These are phyloP conservation scores for Aspergillus indologenus DNA, from an alignment of 495 filamentous ascomycete species.

Conservation along the genomic window DNA sequence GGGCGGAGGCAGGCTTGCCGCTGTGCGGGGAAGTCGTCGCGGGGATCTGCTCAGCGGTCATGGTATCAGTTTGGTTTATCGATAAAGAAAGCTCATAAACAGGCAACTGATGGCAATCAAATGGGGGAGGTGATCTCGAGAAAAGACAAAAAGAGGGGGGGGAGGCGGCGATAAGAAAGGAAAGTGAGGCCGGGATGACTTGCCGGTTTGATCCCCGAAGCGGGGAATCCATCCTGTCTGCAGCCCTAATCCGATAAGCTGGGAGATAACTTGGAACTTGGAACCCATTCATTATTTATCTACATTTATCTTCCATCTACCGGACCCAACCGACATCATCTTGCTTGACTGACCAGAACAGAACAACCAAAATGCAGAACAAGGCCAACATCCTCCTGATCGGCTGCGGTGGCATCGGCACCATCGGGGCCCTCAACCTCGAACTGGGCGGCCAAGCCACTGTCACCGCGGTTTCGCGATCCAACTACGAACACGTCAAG, in stretches of 20 bases:
- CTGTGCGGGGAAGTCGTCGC: not conserved
- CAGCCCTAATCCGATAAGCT: not conserved
- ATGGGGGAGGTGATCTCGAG: not conserved
- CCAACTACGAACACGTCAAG: slow-evolving; percentile 51
- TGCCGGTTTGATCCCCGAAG: not conserved
- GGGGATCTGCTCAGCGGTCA: not conserved
- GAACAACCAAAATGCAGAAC: slow-evolving; percentile 3
- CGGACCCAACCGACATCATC: too few relatives aligned
- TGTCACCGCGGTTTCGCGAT: slow-evolving; percentile 52
- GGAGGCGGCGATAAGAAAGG: not conserved
- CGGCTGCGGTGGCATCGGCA: slow-evolving; percentile 53
- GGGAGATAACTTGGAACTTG: not conserved
- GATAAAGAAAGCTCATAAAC: too few relatives aligned
- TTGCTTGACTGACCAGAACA: too few relatives aligned
- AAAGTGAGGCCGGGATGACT: not conserved
- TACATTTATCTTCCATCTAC: too few relatives aligned
- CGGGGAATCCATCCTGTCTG: too few relatives aligned
- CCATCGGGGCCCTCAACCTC: slow-evolving; percentile 48
- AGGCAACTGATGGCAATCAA: not conserved
- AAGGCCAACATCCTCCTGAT: slow-evolving; percentile 35
- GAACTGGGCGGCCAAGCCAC: slow-evolving; percentile 32
- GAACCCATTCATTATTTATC: not conserved
- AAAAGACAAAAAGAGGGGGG: not conserved
- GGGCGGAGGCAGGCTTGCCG: not conserved
- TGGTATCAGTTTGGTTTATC: not conserved